These are phyloP conservation scores for Litsea cubeba DNA, from an alignment of 164 flowering plant species.

Conservation along the genomic window DNA sequence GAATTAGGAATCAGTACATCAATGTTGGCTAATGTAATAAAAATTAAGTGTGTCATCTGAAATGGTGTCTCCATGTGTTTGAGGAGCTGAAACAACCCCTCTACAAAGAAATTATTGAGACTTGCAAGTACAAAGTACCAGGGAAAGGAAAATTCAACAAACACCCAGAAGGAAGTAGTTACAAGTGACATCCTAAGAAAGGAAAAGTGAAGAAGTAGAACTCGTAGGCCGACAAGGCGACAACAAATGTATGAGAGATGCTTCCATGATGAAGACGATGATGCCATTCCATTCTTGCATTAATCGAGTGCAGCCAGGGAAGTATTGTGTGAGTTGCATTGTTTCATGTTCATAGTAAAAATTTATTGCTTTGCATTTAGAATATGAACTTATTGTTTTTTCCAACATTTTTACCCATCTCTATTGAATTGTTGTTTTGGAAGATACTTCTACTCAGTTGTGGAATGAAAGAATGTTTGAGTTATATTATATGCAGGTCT, in stretches of 20 bases:
- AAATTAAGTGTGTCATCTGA: too few relatives aligned
- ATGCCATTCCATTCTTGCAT: not conserved
- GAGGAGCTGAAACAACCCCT: too few relatives aligned
- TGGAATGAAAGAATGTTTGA: not conserved
- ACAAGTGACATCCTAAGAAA: too few relatives aligned
- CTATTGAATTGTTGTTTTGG: not conserved
- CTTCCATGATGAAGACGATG: not conserved
- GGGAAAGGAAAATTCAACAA: too few relatives aligned
- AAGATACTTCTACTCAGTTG: not conserved
- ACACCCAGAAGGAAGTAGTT: too few relatives aligned
- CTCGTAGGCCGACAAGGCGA: too few relatives aligned
- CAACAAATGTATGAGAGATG: not conserved
- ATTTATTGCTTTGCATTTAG: not conserved
- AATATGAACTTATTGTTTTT: not conserved
- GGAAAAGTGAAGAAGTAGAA: too few relatives aligned
- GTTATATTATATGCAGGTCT: slow-evolving; percentile 4
- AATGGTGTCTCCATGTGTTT: too few relatives aligned
- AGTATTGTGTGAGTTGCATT: not conserved
- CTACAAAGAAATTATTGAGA: too few relatives aligned
- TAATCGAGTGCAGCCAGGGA: not conserved
- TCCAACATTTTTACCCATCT: not conserved
- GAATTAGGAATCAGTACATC: too few relatives aligned
- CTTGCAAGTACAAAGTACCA: too few relatives aligned
- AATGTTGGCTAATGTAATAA: too few relatives aligned
- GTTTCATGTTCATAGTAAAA: not conserved